A percentile compares a stretch with the other conserved stretches of the same genome.
Conservation (phyloP, 2,329 filamentous ascomycete genomes). For the Sporothrix inflata region DNA sequence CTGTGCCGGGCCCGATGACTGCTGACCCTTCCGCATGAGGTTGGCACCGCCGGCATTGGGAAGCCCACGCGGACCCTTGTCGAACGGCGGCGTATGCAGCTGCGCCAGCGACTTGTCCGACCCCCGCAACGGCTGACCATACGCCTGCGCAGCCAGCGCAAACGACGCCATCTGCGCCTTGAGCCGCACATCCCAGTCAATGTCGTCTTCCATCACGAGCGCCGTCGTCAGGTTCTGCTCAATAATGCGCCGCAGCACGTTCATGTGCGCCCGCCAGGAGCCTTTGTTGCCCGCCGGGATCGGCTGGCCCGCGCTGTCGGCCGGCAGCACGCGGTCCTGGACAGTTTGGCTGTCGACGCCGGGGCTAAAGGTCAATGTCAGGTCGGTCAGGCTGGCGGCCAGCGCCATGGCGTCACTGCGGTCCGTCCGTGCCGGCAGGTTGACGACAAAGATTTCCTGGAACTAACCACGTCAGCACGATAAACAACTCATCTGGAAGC, state of each 20-base stretch:
- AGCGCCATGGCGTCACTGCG: conserved; percentile 55
- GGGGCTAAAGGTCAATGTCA: conserved; percentile 52
- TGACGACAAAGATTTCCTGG: conserved; percentile 56
- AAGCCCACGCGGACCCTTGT: background rate
- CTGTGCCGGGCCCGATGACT: background rate
- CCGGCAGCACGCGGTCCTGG: conserved; percentile 43
- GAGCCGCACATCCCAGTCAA: conserved; percentile 60
- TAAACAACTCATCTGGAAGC: background rate
- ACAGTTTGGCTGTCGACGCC: conserved; percentile 48
- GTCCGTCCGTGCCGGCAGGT: conserved; percentile 54
- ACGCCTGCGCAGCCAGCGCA: conserved; percentile 43
- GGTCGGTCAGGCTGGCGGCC: conserved; percentile 49
- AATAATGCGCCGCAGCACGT: conserved; percentile 47
- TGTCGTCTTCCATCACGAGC: conserved; percentile 60
- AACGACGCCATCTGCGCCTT: conserved; percentile 52
- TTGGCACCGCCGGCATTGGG: background rate
- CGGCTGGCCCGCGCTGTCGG: conserved; percentile 41
- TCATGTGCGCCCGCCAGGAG: conserved; percentile 50
- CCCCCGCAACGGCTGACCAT: conserved; percentile 41
- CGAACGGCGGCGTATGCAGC: conserved; percentile 20
- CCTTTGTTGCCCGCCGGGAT: conserved; percentile 42
- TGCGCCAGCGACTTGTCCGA: conserved; percentile 7
- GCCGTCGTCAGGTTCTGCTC: conserved; percentile 51
- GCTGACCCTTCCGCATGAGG: background rate
- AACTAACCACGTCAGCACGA: conserved; percentile 45